Base-by-base conservation (phyloP, 192 early-diverging fungal species). In the Diversispora eburnea region DNA sequence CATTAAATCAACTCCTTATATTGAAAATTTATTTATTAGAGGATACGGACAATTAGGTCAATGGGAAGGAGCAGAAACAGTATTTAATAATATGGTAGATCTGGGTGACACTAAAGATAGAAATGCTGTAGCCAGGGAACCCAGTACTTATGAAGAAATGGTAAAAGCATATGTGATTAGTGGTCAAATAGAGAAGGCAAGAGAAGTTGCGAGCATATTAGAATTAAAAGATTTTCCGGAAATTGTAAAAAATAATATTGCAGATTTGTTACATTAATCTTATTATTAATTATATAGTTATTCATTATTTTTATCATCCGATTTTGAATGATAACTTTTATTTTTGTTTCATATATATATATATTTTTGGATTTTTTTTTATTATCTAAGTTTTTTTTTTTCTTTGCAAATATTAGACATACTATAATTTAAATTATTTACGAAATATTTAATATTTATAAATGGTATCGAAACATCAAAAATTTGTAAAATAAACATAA, bases 141-240 rank as follows among this genome's bases (percentile, higher is more conserved):
- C 87, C 0, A 86, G 83, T 73, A 88, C 85, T 12, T 88, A 83
- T 78, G 83, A 85, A 61, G 83, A 82, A 60, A 85, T 88, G 87
- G 78, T 88, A 4, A 77, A 81, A 42, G 83, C 80, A 41, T 86
- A 85, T 51, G 19, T 85, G 41, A 79, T 83, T 42, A 84, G 81
- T 63, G 74, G 78, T 1, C 61, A 79, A 64, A 46, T 82, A 25
- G 55, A 70, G 20, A 74, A 83, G 20, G 85, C 84, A 8, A 78
- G 72, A 45, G 56, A 61, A n/a, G 59, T 82, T 17, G 70, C 81
- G 19, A 62, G 76, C 17, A 58, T 70, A 42, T 73, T 84, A 70
- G 76, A 82, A 9, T 22, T 74, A 39, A 75, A 78, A 63, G 78
- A 81, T 33, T 83, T 81, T 48, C 78, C 82, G 45, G 76, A 77